Conservation (phyloP, 768 basidiomycete genomes). For the Boletus insuetus region DNA sequence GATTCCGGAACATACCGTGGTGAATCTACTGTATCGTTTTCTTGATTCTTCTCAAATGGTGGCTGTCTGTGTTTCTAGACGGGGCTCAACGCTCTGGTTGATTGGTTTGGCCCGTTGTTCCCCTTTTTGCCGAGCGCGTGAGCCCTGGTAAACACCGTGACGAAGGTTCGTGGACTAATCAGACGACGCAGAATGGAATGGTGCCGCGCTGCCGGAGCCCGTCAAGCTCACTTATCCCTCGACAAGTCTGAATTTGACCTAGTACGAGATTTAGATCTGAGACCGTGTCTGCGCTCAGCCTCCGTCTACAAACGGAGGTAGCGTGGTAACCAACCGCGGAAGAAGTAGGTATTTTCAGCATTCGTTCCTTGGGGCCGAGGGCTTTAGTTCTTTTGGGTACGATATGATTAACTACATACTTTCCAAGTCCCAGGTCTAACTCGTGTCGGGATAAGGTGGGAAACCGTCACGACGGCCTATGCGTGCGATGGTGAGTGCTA, state of each 20-base stretch:
- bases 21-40: not conserved
- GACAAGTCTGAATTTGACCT: constrained; percentile 26
- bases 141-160: constrained; percentile 12
- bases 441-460: constrained; percentile 3
- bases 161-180: constrained; percentile 17
- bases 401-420: constrained; percentile 9
- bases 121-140: constrained; percentile 3
- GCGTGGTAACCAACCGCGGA: constrained; percentile 24
- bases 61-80: constrained; percentile 5
- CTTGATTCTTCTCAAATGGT: not conserved
- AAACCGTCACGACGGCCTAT: constrained; percentile 4
- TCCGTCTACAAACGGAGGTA: constrained; percentile 21
- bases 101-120: not conserved
- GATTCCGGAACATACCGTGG: constrained; percentile 22
- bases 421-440: not conserved
- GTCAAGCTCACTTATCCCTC: constrained; percentile 10
- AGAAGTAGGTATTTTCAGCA: constrained; percentile 1
- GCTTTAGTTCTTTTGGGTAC: constrained; percentile 6
- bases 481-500: not conserved
- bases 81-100: not conserved
- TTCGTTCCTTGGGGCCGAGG: constrained; percentile 30
- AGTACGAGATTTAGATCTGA: constrained; percentile 14
- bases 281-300: not conserved
- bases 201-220: constrained; percentile 2
- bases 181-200: not conserved